Conservation (phyloP, 345 rosid species). For the Boechera divaricarpa region DNA sequence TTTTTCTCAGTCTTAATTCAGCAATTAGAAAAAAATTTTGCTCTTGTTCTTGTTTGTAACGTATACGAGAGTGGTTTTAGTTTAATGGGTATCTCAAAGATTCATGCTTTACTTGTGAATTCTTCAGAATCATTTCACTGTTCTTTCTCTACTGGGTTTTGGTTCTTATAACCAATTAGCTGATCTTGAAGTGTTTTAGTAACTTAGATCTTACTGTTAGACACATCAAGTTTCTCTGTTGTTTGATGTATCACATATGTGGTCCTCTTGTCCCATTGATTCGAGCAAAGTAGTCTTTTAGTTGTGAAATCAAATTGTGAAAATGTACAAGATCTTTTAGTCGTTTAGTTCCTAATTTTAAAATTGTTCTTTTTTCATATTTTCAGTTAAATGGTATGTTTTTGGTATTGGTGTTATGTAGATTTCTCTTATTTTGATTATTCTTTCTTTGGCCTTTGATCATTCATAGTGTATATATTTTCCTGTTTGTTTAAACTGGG, state of each 20-base stretch:
- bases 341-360: neutral
- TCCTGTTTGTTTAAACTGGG: neutral
- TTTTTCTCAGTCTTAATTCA: too few relatives aligned
- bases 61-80: slow-evolving; percentile 1
- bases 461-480: neutral
- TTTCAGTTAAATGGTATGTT: slow-evolving; percentile 7
- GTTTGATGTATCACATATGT: neutral
- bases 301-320: neutral
- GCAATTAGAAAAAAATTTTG: too few relatives aligned
- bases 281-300: slow-evolving; percentile 26
- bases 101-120: neutral
- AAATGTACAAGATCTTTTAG: neutral
- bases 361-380: slow-evolving; percentile 11
- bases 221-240: neutral
- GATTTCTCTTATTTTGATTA: neutral
- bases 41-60: slow-evolving; percentile 17
- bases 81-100: slow-evolving; percentile 9
- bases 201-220: slow-evolving; percentile 50
- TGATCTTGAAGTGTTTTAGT: neutral
- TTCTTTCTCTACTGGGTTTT: slow-evolving; percentile 22
- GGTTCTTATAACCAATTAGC: neutral
- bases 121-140: neutral
- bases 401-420: neutral
- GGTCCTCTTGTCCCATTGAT: slow-evolving; percentile 8
- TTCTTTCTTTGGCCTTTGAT: neutral